Conservation (phyloP, 805 yeast species). For the Myxozyma neotropica region DNA sequence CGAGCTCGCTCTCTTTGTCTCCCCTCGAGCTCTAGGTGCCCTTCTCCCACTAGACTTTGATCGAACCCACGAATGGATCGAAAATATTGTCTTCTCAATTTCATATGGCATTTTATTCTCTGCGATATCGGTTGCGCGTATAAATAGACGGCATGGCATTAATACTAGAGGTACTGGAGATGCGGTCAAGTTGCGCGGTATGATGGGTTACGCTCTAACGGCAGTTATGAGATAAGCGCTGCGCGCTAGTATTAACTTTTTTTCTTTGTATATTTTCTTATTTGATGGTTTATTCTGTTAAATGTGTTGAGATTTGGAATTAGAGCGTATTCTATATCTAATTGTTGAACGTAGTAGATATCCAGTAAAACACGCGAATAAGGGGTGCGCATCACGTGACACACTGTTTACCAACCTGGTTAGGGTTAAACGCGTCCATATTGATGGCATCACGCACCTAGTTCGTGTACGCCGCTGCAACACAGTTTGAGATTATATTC, state of each 20-base stretch:
- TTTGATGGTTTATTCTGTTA: no score
- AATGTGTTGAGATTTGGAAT: no score
- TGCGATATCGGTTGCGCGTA: not conserved
- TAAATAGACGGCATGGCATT: not conserved
- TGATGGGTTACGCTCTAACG: constrained; percentile 20
- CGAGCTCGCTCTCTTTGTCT: constrained; percentile 51
- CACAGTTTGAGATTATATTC: no score
- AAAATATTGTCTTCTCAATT: constrained; percentile 15
- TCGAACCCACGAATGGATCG: constrained; percentile 9
- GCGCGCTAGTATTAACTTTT: not conserved
- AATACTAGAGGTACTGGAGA: not conserved
- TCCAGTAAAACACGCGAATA: not conserved
- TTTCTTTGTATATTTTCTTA: not conserved
- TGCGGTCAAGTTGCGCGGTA: constrained; percentile 9
- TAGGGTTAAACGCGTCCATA: not conserved
- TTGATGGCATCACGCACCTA: no score
- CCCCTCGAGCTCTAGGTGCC: constrained; percentile 26
- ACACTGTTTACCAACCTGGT: not conserved
- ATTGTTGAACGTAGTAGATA: no score
- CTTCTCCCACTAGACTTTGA: constrained; percentile 15
- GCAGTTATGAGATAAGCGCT: constrained; percentile 3
- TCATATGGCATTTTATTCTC: constrained; percentile 21
- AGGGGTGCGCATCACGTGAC: not conserved
- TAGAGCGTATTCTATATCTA: no score
- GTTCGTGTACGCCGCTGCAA: no score